Percentiles rank a stretch among this genome's conserved stretches.
These are phyloP conservation scores for Termitomyces eurrhizus DNA, from an alignment of 768 basidiomycete species.

Conservation along the genomic window DNA sequence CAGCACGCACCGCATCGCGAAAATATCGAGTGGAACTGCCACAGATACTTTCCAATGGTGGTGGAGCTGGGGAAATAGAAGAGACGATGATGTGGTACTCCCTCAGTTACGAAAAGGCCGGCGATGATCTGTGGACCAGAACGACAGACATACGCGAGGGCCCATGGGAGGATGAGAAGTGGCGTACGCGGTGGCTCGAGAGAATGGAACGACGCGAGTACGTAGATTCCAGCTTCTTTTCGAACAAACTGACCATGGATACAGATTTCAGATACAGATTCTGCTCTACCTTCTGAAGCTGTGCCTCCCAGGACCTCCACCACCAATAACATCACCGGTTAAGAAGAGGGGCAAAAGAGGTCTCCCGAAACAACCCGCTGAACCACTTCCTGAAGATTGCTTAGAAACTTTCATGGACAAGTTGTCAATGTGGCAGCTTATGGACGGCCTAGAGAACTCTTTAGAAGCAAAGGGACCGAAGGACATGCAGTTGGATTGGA, in stretches of 20 bases:
- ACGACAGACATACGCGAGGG: conserved; percentile 23
- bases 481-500: conserved; percentile 58
- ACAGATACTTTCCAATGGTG: conserved; percentile 52
- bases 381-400: conserved; percentile 40
- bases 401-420: conserved; percentile 78
- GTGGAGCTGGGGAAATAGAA: conserved; percentile 60
- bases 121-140: conserved; percentile 25
- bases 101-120: conserved; percentile 54
- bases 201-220: conserved; percentile 70
- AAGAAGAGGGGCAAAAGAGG: conserved; percentile 28
- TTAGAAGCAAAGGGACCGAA: conserved; percentile 16
- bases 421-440: conserved; percentile 73
- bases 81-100: conserved; percentile 79
- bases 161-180: conserved; percentile 48
- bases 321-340: conserved; percentile 23
- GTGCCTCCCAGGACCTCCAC: conserved; percentile 48
- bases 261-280: conserved; percentile 73
- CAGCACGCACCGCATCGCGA: conserved; percentile 44
- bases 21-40: conserved; percentile 69
- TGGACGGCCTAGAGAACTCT: conserved; percentile 31
- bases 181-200: conserved; percentile 55
- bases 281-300: conserved; percentile 64
- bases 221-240: conserved; percentile 10
- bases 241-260: neutral
- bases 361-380: conserved; percentile 19